Evolutionary conservation across 805 yeast species (phyloP), one percentile per base, ranked within the genome.

Genomic region (Brettanomyces bruxellensis): DNA sequence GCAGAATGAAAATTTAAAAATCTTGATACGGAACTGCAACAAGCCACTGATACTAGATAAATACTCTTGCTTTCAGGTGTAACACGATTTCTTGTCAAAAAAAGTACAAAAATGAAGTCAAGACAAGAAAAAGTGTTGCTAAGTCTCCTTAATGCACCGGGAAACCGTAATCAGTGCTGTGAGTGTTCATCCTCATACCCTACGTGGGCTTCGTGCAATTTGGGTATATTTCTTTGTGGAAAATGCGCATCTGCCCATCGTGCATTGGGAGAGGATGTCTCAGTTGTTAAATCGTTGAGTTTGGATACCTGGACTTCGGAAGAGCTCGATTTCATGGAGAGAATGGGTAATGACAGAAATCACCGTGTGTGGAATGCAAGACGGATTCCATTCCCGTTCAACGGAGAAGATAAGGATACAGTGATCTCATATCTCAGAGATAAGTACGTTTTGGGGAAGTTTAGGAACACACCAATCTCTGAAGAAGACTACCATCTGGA

Each of bases 211-310:
- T 62, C 68, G 8, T 63, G 62, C 64, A 63, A 66, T 40, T 55
- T 86, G 39, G 95, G 95, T 25, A 66, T 86, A 4, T 80, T 87
- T 49, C 67, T 87, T 14, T 87, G 95, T 67, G 93, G 93, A 13
- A 69, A 93, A 52, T 87, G 95, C 71, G 91, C 95, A 7, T 78
- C 86, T 3, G 72, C 81, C 34, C 95, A 87, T 62, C 70, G 87
- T 49, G 75, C 75, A 47, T 68, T 86, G 39, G 86, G 88, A 0
- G 55, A 70, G 2, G 79, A 78, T 38, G 63, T 81, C 11, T 81
- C 90, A 4, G 65, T 69, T 44, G 86, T 86, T 6, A 85, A 84
- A 56, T 82, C 90, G 0, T 66, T 87, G 45, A 79, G 89, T 4
- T 68, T 83, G 59, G 95, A 87, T 54, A 64, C 68, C 3, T 87